Conservation (phyloP, 139 green algal species). For the Deuterostichococcus epilithicus region DNA sequence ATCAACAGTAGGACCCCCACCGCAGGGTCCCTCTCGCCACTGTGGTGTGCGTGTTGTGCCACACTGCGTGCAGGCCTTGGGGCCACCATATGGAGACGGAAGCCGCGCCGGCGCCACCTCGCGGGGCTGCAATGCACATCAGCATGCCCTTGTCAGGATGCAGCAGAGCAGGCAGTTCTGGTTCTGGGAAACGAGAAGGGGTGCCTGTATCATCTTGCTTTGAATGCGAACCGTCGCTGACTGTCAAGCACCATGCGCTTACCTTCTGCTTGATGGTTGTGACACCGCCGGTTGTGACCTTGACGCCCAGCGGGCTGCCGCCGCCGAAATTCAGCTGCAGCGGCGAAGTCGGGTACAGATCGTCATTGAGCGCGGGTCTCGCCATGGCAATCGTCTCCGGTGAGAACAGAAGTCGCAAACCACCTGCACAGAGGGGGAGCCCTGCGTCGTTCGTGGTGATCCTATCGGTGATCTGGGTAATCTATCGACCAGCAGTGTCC, state of each 20-base stretch:
- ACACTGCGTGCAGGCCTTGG: conserved; percentile 51
- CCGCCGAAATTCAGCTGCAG: not conserved
- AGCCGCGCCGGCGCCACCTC: not conserved
- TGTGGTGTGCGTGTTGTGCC: conserved; percentile 50
- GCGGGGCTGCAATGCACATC: not conserved
- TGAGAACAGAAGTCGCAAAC: too few species aligned
- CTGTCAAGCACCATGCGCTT: not conserved
- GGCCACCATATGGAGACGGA: not conserved
- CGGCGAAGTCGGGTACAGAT: not conserved
- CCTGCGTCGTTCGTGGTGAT: too few species aligned
- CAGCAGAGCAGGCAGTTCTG: too few species aligned
- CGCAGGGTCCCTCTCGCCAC: conserved; percentile 53
- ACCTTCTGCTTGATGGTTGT: not conserved
- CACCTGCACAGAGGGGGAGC: too few species aligned
- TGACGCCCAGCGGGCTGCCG: too few species aligned
- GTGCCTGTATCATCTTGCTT: too few species aligned
- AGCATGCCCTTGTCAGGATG: too few species aligned
- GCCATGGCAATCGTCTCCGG: too few species aligned
- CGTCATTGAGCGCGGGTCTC: not conserved
- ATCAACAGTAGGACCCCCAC: conserved; percentile 8
- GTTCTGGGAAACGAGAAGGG: too few species aligned
- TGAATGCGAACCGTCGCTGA: too few species aligned
- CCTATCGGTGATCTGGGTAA: too few species aligned
- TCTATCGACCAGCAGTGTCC: too few species aligned
- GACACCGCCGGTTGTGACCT: not conserved